Conservation (phyloP, 2,329 filamentous ascomycete species). For the Claviceps monticola region DNA sequence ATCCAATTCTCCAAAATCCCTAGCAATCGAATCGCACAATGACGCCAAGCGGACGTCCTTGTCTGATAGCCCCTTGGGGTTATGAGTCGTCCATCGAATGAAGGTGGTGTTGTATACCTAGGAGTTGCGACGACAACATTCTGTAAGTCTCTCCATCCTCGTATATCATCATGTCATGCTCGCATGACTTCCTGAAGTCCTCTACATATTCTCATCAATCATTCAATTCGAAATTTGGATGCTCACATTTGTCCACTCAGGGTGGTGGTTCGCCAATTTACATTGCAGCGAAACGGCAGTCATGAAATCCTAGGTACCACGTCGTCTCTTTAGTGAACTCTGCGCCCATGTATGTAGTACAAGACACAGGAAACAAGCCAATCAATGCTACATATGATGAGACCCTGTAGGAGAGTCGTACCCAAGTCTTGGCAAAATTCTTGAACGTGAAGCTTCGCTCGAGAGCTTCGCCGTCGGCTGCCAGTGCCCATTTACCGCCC, state of each 20-base stretch:
- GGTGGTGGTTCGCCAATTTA: conserved; percentile 56
- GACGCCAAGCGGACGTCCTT: conserved; percentile 49
- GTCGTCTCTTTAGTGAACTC: not conserved
- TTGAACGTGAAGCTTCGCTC: conserved; percentile 50
- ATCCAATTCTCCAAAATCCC: conserved; percentile 40
- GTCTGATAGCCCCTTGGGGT: conserved; percentile 47
- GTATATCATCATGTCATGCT: not conserved
- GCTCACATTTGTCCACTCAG: conserved; percentile 61
- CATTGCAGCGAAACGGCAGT: conserved; percentile 55
- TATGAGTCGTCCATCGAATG: conserved; percentile 63
- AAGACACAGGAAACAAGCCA: no score
- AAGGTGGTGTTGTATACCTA: conserved; percentile 58
- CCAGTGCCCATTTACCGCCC: conserved; percentile 35
- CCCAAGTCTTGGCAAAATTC: conserved; percentile 53
- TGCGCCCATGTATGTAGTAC: no score
- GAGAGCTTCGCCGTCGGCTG: conserved; percentile 36
- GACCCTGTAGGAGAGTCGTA: conserved; percentile 16
- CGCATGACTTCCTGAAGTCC: no score
- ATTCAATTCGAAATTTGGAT: no score
- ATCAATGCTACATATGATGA: no score
- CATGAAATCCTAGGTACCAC: conserved; percentile 52
- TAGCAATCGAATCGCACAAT: conserved; percentile 46
- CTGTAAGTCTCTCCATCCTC: not conserved
- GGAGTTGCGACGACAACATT: not conserved
- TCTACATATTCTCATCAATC: no score